phyloP scores from a whole-genome alignment of 371 early-diverging fungal genomes.

The Apophysomyces sp. region DNA sequence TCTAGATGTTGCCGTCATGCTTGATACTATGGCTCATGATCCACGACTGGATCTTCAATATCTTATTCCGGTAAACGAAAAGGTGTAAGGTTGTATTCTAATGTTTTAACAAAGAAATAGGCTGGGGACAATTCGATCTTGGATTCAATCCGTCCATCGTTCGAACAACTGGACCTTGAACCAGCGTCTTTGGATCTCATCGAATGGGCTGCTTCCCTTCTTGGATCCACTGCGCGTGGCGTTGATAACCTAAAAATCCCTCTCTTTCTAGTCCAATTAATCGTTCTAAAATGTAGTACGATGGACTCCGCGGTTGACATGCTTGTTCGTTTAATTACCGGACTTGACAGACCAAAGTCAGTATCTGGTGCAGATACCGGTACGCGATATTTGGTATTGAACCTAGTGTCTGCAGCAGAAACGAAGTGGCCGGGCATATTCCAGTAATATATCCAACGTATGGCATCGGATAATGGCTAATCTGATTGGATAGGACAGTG shows the following conservation, averaged over 20 bases:
- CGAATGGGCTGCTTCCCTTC: conserved; percentile 29
- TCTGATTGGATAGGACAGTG: conserved; percentile 14
- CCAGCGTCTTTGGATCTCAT: conserved; percentile 40
- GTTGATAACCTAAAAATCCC: conserved; percentile 36
- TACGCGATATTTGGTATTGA: conserved; percentile 27
- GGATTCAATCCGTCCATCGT: conserved; percentile 32
- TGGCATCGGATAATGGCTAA: background rate
- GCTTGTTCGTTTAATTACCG: conserved; percentile 33
- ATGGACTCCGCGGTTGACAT: conserved; percentile 22
- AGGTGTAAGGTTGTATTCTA: background rate
- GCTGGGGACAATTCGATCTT: conserved; percentile 36
- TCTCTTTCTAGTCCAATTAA: conserved; percentile 32
- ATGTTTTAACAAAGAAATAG: conserved; percentile 5
- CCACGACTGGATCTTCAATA: conserved; percentile 20
- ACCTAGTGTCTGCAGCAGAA: conserved; percentile 33
- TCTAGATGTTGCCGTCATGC: conserved; percentile 38
- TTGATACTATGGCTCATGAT: conserved; percentile 42
- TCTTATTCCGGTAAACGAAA: conserved; percentile 32
- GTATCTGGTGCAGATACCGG: conserved; percentile 10
- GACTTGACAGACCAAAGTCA: conserved; percentile 14
- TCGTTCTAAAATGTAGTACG: conserved; percentile 15
- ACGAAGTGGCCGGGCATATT: conserved; percentile 41
- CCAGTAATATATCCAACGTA: conserved; percentile 14
- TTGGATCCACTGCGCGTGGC: conserved; percentile 11
- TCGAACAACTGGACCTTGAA: conserved; percentile 32